Base-by-base conservation (phyloP, 495 filamentous ascomycete species). In the Physcia stellaris region DNA sequence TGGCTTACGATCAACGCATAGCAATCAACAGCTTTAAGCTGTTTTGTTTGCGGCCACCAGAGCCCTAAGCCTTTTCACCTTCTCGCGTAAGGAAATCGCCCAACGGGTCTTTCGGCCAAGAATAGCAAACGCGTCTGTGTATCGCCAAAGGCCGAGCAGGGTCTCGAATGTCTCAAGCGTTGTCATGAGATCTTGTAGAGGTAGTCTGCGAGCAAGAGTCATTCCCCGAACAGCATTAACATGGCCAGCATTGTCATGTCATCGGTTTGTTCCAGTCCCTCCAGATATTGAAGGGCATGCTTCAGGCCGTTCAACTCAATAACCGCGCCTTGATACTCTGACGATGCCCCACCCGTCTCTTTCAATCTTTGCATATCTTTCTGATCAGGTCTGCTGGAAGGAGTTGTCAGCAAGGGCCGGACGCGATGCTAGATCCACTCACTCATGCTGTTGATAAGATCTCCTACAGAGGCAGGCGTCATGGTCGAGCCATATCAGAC, bases 201-300 rank as follows among this genome's bases (percentile, higher is more conserved):
- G 48, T 10, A 50, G 20, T 16, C 43, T 36, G 39, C 47, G 52
- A 7, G 53, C 47, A 12, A 54, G 40, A 6, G 53, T 51, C 45
- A 54, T 53, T 4, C 50, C 50, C 11, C 52, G 47, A 31, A 58
- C 51, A 6, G 55, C 51, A 34, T 58, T 56, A 3, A 54, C 42
- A 46, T 56, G 43, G 32, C 30, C 32, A 11, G 44, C 12, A 41
- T 54, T 51, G 32, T 46, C 48, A n/a, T n/a, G n/a, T n/a, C n/a
- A 24, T 52, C 41, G 9, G 39, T 45, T n/a, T 51, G 51, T 40
- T 54, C 42, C 0, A 50, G 33, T 0, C 44, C 43, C 17, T 49
- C 45, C 4, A 58, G 41, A 11, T 45, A 44, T 27, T 37, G 45
- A 3, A 55, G 41, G 16, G 49, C 42, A 32, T 51, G 44, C 24